Conservation (phyloP, 176 grass and related monocot species). For the Puya raimondii region DNA sequence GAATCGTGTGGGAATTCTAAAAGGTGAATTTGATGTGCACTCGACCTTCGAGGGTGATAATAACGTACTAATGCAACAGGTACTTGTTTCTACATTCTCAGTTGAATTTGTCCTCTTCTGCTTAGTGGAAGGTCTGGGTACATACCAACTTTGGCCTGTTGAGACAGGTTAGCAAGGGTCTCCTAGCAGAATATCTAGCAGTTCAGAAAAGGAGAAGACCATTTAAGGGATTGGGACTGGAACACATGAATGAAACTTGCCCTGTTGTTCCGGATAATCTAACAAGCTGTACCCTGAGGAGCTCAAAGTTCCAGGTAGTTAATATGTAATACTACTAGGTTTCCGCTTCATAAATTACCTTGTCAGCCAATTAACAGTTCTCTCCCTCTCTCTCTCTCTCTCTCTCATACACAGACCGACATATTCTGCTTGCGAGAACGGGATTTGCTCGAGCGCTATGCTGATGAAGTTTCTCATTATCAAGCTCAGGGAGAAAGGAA, state of each 20-base stretch:
- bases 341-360: not conserved
- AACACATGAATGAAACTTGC: constrained; percentile 73
- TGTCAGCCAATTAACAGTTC: not conserved
- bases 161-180: constrained; percentile 87
- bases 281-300: constrained; percentile 59
- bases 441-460: constrained; percentile 62
- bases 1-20: constrained; percentile 81
- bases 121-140: constrained; percentile 1
- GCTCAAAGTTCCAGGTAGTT: constrained; percentile 76
- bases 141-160: constrained; percentile 30
- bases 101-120: constrained; percentile 4
- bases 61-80: constrained; percentile 95
- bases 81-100: constrained; percentile 27
- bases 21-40: constrained; percentile 97
- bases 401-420: constrained; percentile 46
- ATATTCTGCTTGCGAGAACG: constrained; percentile 81
- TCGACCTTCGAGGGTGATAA: constrained; percentile 98
- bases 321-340: constrained; percentile 1
- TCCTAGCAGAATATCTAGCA: constrained; percentile 65
- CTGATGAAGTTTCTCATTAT: constrained; percentile 53
- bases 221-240: constrained; percentile 71
- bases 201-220: constrained; percentile 54
- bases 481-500: constrained; percentile 55
- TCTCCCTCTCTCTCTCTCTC: not conserved
- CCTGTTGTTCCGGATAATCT: constrained; percentile 67